Evolutionary conservation across 768 basidiomycete genomes (phyloP), one percentile per base, ranked within the genome.

Genomic region (Cystofilobasidium ferigula): DNA sequence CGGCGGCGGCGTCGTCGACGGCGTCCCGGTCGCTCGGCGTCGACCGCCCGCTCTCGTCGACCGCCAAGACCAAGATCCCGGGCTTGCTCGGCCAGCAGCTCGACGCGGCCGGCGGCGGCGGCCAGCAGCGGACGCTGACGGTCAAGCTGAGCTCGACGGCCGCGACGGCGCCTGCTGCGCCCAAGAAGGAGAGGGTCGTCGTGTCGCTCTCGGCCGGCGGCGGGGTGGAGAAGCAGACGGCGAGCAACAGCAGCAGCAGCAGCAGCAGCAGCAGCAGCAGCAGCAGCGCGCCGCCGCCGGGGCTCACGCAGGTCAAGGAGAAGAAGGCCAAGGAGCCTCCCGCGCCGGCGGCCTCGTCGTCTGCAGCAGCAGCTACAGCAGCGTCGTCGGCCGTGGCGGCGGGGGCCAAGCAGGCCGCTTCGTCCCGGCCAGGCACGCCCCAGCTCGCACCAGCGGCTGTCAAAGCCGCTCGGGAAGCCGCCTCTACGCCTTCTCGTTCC

Each of bases 261-360:
- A n/a, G n/a, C n/a, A n/a, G n/a, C n/a, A n/a, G n/a, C n/a, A n/a
- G n/a, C n/a, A n/a, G 20, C 4, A 13, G 6, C 9, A 28, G 34
- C 16, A 40, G 22, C 22, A 10, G 36, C 26, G 16, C 34, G 10
- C 57, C 58, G 14, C 58, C 57, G 56, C 63, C 42, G 28, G 56
- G 57, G 32, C 43, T 64, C 42, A 28, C 13, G 26, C 38, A 35
- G 63, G 28, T 32, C 51, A 54, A 54, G 28, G 51, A 54, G 10
- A 54, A 54, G 51, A 34, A 26, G 16, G 26, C 10, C 18, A 20
- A 36, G 22, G 47, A 36, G n/a, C n/a, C n/a, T n/a, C n/a, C n/a
- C n/a, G n/a, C n/a, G n/a, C n/a, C n/a, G n/a, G n/a, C n/a, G n/a
- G n/a, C n/a, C n/a, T n/a, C n/a, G n/a, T n/a, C n/a, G n/a, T n/a